Evolutionary conservation across 352 stramenopile species (phyloP).

Genomic region (Blastocystis sp.): DNA sequence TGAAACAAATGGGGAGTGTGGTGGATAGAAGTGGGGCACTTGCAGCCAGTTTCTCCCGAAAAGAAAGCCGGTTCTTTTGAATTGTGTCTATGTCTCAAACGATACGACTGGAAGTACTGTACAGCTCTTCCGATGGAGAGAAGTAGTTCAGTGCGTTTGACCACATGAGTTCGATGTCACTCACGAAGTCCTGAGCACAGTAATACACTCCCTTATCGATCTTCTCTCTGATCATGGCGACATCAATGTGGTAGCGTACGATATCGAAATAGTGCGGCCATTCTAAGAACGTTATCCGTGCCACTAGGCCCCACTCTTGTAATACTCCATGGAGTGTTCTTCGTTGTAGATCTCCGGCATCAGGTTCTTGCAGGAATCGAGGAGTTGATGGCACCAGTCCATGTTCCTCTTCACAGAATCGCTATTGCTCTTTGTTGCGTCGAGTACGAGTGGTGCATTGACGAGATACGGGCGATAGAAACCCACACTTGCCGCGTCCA

Average conservation of each 20-base stretch:
- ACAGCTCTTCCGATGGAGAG: background rate
- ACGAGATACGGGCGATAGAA: slow-evolving; percentile 18
- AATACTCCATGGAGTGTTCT: slow-evolving; percentile 8
- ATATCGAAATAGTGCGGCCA: slow-evolving; percentile 24
- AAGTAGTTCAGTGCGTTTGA: slow-evolving; percentile 8
- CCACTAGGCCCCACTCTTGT: background rate
- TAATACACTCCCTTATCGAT: background rate
- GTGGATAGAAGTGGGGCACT: background rate
- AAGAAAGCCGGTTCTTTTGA: background rate
- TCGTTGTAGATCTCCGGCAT: background rate
- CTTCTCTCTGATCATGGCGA: slow-evolving; percentile 10
- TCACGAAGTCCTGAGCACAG: slow-evolving; percentile 37
- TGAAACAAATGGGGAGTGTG: background rate
- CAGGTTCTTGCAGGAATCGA: background rate
- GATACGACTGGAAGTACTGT: background rate
- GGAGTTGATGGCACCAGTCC: background rate
- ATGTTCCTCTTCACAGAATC: background rate
- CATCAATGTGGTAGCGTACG: slow-evolving; percentile 27
- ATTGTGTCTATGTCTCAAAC: background rate
- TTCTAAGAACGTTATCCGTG: background rate
- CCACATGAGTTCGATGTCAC: slow-evolving; percentile 33
- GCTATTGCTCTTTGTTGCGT: background rate
- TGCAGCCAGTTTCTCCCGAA: background rate
- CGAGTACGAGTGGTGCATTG: slow-evolving; percentile 19
- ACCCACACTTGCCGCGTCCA: background rate